Base-by-base conservation (phyloP, 495 filamentous ascomycete species). In the Xylaria castorea region DNA sequence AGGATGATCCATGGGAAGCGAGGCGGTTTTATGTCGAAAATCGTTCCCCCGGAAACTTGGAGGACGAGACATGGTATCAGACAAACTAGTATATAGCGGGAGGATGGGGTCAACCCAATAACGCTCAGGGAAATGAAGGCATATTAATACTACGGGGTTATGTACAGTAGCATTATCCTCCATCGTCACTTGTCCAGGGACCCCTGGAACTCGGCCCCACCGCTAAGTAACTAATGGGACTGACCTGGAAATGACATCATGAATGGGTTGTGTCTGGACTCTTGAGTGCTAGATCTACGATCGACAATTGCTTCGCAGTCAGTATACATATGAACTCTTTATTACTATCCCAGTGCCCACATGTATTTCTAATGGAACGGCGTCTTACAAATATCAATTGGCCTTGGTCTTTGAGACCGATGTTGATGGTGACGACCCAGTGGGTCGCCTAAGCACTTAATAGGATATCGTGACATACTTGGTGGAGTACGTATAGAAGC, bases 201-300 rank as follows among this genome's bases (percentile, higher is more conserved):
- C 46, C 40, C 46, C 44, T 53, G 25, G 64, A 40, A 53, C 11
- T 67, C 16, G 9, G 64, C 27, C 46, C 64, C 64, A 67, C 64
- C n/a, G n/a, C n/a, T n/a, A n/a, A n/a, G n/a, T n/a, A 3, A 20
- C 46, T 5, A 16, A 53, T 40, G 46, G 5, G 38, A 53, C 64
- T 53, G 44, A 42, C 64, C 46, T 32, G 25, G 36, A 22, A 53
- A 67, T 53, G 44, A 67, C 44, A 67, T 51, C 40, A 67, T 3
- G 32, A 18, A 53, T 25, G 2, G 14, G 27, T 34, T 51, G 34
- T 11, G 6, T 50, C 57, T n/a, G 5, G 58, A 61, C 5, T 6
- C 16, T 9, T 16, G 30, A 12, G 30, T 8, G 20, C 16, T 16
- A 40, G 14, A 38, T 36, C 25, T 53, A 32, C 20, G 22, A 38